phyloP scores from a whole-genome alignment of 305 asterid genomes.

The Solanum chacoense region DNA sequence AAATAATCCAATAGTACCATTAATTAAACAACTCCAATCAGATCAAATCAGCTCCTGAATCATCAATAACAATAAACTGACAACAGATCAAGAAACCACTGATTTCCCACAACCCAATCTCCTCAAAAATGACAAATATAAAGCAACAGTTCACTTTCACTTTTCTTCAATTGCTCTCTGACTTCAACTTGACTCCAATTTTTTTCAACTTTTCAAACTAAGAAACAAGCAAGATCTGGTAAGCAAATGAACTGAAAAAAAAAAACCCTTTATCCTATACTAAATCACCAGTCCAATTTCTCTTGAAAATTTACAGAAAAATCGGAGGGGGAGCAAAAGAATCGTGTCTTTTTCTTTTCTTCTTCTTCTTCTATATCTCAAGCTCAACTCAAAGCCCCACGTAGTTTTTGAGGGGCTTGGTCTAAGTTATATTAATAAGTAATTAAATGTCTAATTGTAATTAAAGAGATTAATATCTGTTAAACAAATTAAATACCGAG shows the following conservation, averaged over 20 bases:
- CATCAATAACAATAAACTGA: background rate
- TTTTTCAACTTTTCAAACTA: background rate
- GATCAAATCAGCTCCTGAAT: constrained; percentile 1
- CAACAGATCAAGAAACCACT: background rate
- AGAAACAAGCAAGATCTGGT: constrained; percentile 2
- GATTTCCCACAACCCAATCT: background rate
- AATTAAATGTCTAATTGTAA: background rate
- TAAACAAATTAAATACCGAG: constrained; percentile 5
- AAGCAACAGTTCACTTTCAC: background rate
- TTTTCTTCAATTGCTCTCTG: constrained; percentile 1
- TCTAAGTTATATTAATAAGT: background rate
- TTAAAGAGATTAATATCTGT: constrained; percentile 1
- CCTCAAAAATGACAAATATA: background rate
- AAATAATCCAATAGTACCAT: constrained; percentile 8
- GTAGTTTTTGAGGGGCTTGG: constrained; percentile 8
- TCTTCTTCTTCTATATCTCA: background rate
- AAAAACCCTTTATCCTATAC: background rate
- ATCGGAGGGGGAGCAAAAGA: background rate
- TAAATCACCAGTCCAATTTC: background rate
- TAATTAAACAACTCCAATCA: constrained; percentile 4
- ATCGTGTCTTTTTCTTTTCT: background rate
- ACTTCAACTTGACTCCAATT: background rate
- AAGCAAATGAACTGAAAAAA: background rate
- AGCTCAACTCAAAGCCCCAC: constrained; percentile 2
- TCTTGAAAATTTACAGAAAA: background rate